phyloP scores from a whole-genome alignment of 768 basidiomycete species.

The Hysterangium stoloniferum region DNA sequence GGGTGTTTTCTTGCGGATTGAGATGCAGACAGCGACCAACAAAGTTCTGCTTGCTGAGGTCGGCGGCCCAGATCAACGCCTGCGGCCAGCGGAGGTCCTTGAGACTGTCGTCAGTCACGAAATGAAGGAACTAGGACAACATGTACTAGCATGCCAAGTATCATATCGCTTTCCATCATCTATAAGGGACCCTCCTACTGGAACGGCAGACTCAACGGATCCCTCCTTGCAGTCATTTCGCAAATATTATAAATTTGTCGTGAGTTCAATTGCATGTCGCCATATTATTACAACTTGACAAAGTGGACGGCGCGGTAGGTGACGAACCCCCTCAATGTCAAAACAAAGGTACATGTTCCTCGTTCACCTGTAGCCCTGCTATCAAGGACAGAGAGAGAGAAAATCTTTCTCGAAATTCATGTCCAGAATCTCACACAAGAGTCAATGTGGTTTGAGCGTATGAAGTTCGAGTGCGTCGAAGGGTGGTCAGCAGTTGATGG shows the following conservation, averaged over 20 bases:
- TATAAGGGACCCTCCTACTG: conserved; percentile 40
- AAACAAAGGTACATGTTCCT: conserved; percentile 83
- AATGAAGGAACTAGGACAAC: conserved; percentile 89
- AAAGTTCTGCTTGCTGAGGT: conserved; percentile 59
- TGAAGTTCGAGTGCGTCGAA: conserved; percentile 67
- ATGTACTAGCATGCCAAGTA: conserved; percentile 81
- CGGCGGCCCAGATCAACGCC: conserved; percentile 41
- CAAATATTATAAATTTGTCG: conserved; percentile 88
- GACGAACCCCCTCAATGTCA: conserved; percentile 90
- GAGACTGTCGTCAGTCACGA: conserved; percentile 74
- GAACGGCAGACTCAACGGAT: conserved; percentile 44
- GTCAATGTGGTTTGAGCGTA: conserved; percentile 72
- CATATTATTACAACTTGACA: background rate
- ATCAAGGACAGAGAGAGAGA: conserved; percentile 57
- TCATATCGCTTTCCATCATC: conserved; percentile 68
- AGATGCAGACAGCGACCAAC: conserved; percentile 75
- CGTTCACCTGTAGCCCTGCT: conserved; percentile 67
- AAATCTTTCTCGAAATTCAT: conserved; percentile 87
- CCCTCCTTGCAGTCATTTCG: conserved; percentile 61
- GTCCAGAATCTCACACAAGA: conserved; percentile 82
- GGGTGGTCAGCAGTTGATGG: conserved; percentile 54
- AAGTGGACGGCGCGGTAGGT: conserved; percentile 41
- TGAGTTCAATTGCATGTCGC: conserved; percentile 35
- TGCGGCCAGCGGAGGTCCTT: conserved; percentile 51
- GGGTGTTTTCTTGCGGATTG: conserved; percentile 59